Base-by-base conservation (phyloP, 2,329 filamentous ascomycete species). In the Epichloe gansuensis region DNA sequence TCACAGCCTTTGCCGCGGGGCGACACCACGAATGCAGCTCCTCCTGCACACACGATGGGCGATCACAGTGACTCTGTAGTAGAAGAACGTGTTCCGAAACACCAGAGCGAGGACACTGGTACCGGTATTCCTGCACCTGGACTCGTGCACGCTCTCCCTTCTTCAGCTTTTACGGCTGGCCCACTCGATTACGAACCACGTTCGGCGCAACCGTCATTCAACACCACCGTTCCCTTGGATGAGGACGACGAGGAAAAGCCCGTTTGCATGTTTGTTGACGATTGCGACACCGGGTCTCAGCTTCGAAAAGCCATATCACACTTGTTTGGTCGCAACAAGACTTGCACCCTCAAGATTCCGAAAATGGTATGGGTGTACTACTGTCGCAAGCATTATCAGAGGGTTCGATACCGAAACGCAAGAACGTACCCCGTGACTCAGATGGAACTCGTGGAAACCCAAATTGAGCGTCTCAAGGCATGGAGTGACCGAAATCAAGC, bases 371-470 rank as follows among this genome's bases (percentile, higher is more conserved):
- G 86, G 86, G 80, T 88, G 0, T 80, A 85, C 61, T 85, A 81
- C 63, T 93, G 88, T 65, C 80, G 88, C 38, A 91, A 91, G 63
- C 85, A 91, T 62, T 93, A 93, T 64, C 88, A 93, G 67, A 80
- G 87, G 6, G 77, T 76, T 44, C 75, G 84, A 0, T 91, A 90
- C 62, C 76, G 84, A n/a, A 82, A 82, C 51, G 74, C 74, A 1
- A 71, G 74, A 37, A 75, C 82, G 23, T 80, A 85, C 64, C 78
- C 80, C 50, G 68, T 76, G 64, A 63, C 77, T 0, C 85, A 89
- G 62, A 81, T 82, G 52, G 74, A 81, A 3, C 72, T 88, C 1
- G 77, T 89, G 0, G 69, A 77, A 51, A 71, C 75, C 35, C 83
- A 87, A 58, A 76, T 89, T 41, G 65, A 72, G 9, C 75, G 79